Evolutionary conservation across 306 rosid genomes (phyloP).

Genomic region (Parietaria judaica): DNA sequence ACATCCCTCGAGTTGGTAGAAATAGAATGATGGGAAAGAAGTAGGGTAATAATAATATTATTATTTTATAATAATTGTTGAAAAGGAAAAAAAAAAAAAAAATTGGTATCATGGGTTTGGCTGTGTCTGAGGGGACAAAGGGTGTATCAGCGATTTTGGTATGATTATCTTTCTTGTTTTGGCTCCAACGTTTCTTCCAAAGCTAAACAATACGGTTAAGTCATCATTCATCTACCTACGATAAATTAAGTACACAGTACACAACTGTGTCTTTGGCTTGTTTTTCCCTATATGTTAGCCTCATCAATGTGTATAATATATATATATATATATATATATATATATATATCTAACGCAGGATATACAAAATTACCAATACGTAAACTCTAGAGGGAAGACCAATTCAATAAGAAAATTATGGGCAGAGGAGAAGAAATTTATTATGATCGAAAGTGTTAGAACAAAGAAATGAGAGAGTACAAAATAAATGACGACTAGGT

Average conservation of each 20-base stretch:
- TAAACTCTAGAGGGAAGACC: too few species aligned
- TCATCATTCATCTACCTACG: background rate
- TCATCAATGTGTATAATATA: too few species aligned
- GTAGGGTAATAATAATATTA: background rate
- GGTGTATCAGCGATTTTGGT: background rate
- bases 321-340: too few species aligned
- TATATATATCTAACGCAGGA: too few species aligned
- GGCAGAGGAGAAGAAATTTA: too few species aligned
- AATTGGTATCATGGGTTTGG: background rate
- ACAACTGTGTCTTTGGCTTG: background rate
- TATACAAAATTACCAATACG: too few species aligned
- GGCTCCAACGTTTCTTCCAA: slow-evolving; percentile 15
- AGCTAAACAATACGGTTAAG: slow-evolving; percentile 4
- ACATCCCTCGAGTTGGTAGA: background rate
- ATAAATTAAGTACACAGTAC: background rate
- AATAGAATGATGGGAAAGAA: background rate
- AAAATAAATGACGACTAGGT: too few species aligned
- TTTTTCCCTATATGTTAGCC: background rate
- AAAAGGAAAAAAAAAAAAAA: background rate
- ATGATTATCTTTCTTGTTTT: background rate
- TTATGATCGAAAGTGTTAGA: too few species aligned
- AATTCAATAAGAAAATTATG: too few species aligned
- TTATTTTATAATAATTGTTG: background rate
- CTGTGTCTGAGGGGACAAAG: slow-evolving; percentile 8
- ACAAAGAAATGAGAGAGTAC: too few species aligned